Base-by-base conservation (phyloP, 305 asterid genomes). In the Galium porrigens region DNA sequence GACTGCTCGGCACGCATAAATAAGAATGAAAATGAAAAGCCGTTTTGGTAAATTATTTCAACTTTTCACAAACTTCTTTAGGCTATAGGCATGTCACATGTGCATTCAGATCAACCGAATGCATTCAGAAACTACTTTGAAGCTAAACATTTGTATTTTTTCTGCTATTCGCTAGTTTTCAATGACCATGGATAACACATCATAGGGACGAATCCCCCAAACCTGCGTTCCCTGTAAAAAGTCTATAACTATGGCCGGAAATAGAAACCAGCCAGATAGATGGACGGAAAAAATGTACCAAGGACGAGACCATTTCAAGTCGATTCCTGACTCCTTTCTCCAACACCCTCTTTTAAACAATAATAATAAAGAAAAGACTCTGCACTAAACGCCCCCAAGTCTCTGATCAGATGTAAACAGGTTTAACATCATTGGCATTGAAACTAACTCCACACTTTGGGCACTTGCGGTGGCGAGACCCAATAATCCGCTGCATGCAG, bases 401-500 rank as follows among this genome's bases (percentile, higher is more conserved):
- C 61, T 25, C 59, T 37, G 67, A 64, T 90, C 88, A 94, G 76
- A 92, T 92, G 87, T 92, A 92, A 65, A 92, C 86, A 22, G 97
- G 86, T 73, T 89, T 94, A 63, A 94, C 90, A 42, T 94, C 99
- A 66, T 83, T 94, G 69, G 81, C 84, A 60, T 86, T 95, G 71
- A 94, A 94, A 74, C 90, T 89, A 71, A 90, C 82, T 12, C 87
- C 77, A 82, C 99, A 94, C 15, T 82, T 84, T 25, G 97, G 97
- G 77, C 99, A 94, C 81, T 83, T 94, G 77, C 99, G 97, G 41
- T 83, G 95, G 48, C 99, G 96, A 0, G 83, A 65, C 67, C 86
- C 94, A 59, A 86, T 74, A 37, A 89, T 67, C 73, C 79, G 82
- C 75, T 84, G 96, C 61, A 94, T 72, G 70, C 99, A 94, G 56